Evolutionary conservation across 1,284 basidiomycete species (phyloP).

Genomic region (Malassezia obtusa): DNA sequence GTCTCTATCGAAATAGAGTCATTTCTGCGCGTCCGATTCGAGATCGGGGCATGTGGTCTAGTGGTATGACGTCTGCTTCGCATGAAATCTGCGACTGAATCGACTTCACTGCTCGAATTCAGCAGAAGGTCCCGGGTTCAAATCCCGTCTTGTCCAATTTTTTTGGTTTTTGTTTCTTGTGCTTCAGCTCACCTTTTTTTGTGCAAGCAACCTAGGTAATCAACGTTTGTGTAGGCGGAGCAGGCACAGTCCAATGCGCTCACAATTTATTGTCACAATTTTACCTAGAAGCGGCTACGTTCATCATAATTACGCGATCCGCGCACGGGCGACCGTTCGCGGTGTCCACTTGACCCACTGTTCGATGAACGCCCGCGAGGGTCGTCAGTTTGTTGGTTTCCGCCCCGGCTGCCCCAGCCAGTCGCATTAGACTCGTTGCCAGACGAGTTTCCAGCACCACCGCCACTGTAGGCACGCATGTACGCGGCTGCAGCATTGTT

Average conservation of each 20-base stretch:
- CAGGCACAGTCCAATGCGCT: neutral
- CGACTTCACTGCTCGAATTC: constrained; percentile 6
- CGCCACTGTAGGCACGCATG: constrained; percentile 8
- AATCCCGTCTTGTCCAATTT: constrained; percentile 21
- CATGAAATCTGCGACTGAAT: constrained; percentile 12
- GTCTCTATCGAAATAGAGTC: no score
- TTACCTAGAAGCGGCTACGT: constrained; percentile 15
- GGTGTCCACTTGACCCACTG: neutral
- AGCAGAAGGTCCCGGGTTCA: constrained; percentile 23
- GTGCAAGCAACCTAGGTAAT: no score
- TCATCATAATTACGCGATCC: constrained; percentile 17
- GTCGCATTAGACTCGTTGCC: neutral
- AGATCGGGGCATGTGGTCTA: constrained; percentile 23
- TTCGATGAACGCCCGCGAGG: neutral
- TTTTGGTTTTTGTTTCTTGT: no score
- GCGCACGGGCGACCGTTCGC: constrained; percentile 15
- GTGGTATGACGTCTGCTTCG: constrained; percentile 23
- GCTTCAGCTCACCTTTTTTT: no score
- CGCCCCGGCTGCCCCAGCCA: neutral
- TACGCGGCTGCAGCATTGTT: neutral
- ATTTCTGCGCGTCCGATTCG: no score
- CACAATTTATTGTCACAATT: neutral
- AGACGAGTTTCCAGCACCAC: neutral
- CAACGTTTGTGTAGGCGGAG: no score
- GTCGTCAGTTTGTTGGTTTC: neutral